A percentile compares a stretch with the other conserved stretches of the same genome.
These are phyloP conservation scores for Kwoniella sp. DNA, from an alignment of 768 basidiomycete species.

Conservation along the genomic window DNA sequence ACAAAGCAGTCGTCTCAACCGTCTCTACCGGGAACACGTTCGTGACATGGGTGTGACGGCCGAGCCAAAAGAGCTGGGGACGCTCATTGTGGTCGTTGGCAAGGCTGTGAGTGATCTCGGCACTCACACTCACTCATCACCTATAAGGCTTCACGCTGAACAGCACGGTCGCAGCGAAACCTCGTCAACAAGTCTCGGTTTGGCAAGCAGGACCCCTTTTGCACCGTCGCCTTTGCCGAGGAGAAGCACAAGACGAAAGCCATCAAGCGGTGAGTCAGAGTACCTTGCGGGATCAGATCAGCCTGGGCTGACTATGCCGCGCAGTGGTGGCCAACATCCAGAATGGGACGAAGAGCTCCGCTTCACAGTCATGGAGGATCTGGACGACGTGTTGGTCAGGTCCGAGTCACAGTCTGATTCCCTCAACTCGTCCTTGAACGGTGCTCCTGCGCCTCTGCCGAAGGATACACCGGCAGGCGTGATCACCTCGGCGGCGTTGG, in stretches of 20 bases:
- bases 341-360: slow-evolving; percentile 87
- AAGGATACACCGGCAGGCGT: slow-evolving; percentile 27
- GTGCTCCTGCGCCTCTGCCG: slow-evolving; percentile 18
- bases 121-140: slow-evolving; percentile 19
- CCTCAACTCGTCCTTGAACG: slow-evolving; percentile 18
- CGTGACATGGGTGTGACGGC: slow-evolving; percentile 1
- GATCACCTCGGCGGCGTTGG: slow-evolving; percentile 32
- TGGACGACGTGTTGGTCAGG: slow-evolving; percentile 44
- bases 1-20: no score
- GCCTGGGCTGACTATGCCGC: background rate
- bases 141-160: slow-evolving; percentile 2
- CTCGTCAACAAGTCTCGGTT: slow-evolving; percentile 76
- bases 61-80: slow-evolving; percentile 64
- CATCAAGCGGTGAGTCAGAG: slow-evolving; percentile 56
- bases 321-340: slow-evolving; percentile 81
- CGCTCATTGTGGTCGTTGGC: slow-evolving; percentile 75
- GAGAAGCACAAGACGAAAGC: slow-evolving; percentile 65
- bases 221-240: slow-evolving; percentile 62
- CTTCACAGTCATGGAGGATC: slow-evolving; percentile 65
- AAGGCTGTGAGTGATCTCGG: slow-evolving; percentile 66
- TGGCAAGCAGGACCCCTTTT: slow-evolving; percentile 87
- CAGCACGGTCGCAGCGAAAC: slow-evolving; percentile 54
- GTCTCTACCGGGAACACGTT: no score
- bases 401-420: slow-evolving; percentile 30
- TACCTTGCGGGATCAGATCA: no score